Evolutionary conservation across 2,329 filamentous ascomycete species (phyloP), one percentile per base, ranked within the genome.

Genomic region (Dendryphion nanum): DNA sequence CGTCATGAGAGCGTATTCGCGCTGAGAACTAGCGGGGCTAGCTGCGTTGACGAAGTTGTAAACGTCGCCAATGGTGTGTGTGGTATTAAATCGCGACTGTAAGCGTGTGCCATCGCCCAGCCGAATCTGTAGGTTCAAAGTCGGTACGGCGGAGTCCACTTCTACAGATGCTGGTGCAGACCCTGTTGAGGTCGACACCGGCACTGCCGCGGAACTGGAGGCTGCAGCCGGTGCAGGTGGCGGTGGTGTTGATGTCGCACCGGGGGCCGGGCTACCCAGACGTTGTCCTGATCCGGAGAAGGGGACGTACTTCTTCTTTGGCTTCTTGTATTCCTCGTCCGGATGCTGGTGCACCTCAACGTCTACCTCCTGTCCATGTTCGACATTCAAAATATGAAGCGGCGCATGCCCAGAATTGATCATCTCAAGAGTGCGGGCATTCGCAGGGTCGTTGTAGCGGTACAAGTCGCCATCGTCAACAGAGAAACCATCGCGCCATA

Each of bases 401-500:
- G 87, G 87, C 0, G 86, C 87, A 14, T 85, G 81, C 6, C 87
- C 87, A 15, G 79, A 76, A 43, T 86, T 81, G 54, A 93, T 93
- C 75, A 89, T 83, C 41, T 81, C 74, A 30, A 93, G 72, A 37
- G 85, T 85, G 34, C 76, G 74, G 19, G 82, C 79, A 60, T 91
- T 89, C 19, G 76, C 76, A 0, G 86, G 86, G 61, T 93, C 86
- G 54, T 90, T 85, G 57, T 87, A 91, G 39, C 86, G 81, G 60
- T 79, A 82, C 24, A 93, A 78, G 32, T 82, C 78, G 18, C 88
- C 88, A 55, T 93, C 86, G 42, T 90, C 87, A 44, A 94, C 82
- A 48, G 86, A 91, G 69, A 93, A 91, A 12, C 88, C 88, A 58
- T 94, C 83, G 29, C 78, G 76, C 88, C 88, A 94, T 30, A 93